Evolutionary conservation across 441 rosid genomes (phyloP), one percentile per base, ranked within the genome.

Genomic region (Hura crepitans): DNA sequence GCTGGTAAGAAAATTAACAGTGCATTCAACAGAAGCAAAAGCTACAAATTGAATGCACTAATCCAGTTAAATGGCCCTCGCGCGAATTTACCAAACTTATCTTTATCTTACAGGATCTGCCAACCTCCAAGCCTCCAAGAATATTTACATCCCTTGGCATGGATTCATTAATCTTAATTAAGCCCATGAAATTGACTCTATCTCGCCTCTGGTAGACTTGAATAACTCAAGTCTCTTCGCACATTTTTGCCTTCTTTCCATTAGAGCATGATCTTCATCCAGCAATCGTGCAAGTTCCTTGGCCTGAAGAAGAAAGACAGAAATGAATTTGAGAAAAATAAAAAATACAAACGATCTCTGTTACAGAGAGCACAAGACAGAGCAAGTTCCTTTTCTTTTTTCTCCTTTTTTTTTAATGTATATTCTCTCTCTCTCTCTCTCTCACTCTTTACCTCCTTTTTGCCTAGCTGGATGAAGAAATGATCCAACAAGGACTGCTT

Each of bases 401-500:
- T 31, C 50, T 66, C 22, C 0, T n/a, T 4, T 11, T n/a, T n/a
- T n/a, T n/a, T n/a, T n/a, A n/a, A 8, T 11, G 18, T 4, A 8
- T 35, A 8, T 35, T 5, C 3, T 0, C 3, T 5, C 7, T 35
- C 39, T 35, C 39, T 35, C 39, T 35, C 39, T 3, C 37, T 7
- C 31, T 71, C 11, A 57, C 27, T 7, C 14, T 51, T 62, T 83
- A 90, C 98, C 89, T 90, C 90, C 75, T 77, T 86, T 78, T 77
- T 82, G 68, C 96, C 92, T 43, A 91, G 42, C 74, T 83, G 89
- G 30, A 78, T 47, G 47, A 89, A 91, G 81, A 93, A 93, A 82
- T 76, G 81, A 70, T 93, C 78, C 30, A 91, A 86, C 68, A 93
- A 80, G 8, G 94, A 84, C 60, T 72, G 86, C 68, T 87, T 89